Percentiles rank a stretch among this genome's conserved stretches.
Evolutionary conservation across 768 basidiomycete genomes (phyloP).

Genomic region (Galerina marginata): DNA sequence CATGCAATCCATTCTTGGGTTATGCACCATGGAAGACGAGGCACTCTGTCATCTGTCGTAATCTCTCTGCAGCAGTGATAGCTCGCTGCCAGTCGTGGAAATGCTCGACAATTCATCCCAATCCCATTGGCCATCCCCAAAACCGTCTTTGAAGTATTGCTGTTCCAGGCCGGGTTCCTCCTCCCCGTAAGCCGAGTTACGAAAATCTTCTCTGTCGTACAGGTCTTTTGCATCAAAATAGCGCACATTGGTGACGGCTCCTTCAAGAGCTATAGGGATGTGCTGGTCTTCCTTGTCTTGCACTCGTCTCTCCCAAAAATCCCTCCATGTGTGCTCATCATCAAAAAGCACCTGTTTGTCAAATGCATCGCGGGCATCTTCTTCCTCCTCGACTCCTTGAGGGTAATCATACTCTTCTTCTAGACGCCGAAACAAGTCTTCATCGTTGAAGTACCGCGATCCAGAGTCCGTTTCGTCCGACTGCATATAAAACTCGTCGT

Average conservation of each 20-base stretch:
- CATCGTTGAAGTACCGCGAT: slow-evolving; percentile 9
- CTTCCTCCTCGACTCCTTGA: slow-evolving; percentile 6
- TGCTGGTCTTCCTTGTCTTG: neutral
- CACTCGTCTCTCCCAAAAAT: neutral
- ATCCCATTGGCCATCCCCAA: neutral
- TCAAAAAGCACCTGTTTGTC: neutral
- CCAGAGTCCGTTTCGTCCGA: neutral
- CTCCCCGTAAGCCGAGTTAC: neutral
- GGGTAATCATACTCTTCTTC: slow-evolving; percentile 10
- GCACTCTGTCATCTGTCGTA: too few relatives aligned
- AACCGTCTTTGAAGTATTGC: neutral
- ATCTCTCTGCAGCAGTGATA: too few relatives aligned
- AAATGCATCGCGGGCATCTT: neutral
- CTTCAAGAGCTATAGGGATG: neutral
- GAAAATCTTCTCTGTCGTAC: slow-evolving; percentile 11
- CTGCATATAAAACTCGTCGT: neutral
- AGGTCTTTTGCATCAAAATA: slow-evolving; percentile 26
- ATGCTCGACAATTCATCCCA: too few relatives aligned
- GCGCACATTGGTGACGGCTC: slow-evolving; percentile 1
- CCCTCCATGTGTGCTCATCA: neutral
- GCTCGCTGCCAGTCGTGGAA: too few relatives aligned
- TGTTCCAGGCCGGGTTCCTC: slow-evolving; percentile 2
- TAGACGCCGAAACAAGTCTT: slow-evolving; percentile 4
- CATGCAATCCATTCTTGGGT: too few relatives aligned
- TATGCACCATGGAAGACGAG: too few relatives aligned